Conservation (phyloP, 2,329 filamentous ascomycete species). For the Verticillium longisporum region DNA sequence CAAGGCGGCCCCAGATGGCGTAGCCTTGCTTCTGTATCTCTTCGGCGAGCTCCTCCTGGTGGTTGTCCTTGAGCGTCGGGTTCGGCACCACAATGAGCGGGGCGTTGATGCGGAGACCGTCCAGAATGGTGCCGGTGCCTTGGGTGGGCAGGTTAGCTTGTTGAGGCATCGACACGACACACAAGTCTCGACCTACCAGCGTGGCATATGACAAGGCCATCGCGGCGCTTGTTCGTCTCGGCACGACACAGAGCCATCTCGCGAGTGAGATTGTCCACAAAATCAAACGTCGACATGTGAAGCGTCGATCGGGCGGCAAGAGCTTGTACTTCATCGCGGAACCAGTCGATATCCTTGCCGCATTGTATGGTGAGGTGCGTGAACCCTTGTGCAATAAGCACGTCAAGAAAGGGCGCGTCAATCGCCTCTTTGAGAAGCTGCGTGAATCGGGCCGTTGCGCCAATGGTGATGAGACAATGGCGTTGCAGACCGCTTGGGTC, state of each 20-base stretch:
- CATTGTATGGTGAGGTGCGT: slow-evolving; percentile 74
- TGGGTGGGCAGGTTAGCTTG: not conserved
- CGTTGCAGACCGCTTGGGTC: slow-evolving; percentile 10
- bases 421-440: slow-evolving; percentile 63
- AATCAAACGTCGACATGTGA: slow-evolving; percentile 56
- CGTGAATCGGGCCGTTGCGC: slow-evolving; percentile 81
- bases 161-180: not conserved
- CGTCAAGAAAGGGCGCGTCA: slow-evolving; percentile 51
- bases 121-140: slow-evolving; percentile 89
- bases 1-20: slow-evolving; percentile 40
- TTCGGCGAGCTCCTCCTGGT: slow-evolving; percentile 80
- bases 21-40: slow-evolving; percentile 70
- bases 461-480: slow-evolving; percentile 79
- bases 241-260: slow-evolving; percentile 52
- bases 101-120: slow-evolving; percentile 65
- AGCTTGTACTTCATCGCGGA: slow-evolving; percentile 20
- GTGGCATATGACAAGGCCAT: slow-evolving; percentile 80
- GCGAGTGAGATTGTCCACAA: slow-evolving; percentile 52
- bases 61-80: slow-evolving; percentile 73
- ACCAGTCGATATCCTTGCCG: slow-evolving; percentile 59
- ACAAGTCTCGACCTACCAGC: slow-evolving; percentile 57
- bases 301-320: slow-evolving; percentile 20
- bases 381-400: slow-evolving; percentile 54
- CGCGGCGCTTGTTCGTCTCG: slow-evolving; percentile 35
- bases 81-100: slow-evolving; percentile 91